Conservation (phyloP, 345 rosid genomes). For the Salix caprea region DNA sequence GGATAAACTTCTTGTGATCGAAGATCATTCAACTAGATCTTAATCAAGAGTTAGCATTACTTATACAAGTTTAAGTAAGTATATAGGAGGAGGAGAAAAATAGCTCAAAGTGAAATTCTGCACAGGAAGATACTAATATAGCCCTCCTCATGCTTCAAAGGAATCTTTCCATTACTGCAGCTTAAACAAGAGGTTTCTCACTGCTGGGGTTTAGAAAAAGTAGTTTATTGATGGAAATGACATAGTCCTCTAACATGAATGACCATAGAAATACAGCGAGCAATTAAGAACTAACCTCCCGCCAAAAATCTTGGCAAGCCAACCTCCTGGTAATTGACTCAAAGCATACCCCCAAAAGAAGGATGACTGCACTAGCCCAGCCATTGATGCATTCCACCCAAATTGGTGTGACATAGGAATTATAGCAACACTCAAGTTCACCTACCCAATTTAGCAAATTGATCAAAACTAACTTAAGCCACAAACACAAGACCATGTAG, state of each 20-base stretch:
- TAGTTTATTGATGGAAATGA: neutral
- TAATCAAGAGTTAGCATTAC: neutral
- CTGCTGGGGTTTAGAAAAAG: neutral
- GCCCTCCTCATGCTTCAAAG: neutral
- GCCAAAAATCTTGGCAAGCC: conserved; percentile 88
- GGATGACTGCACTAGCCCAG: conserved; percentile 89
- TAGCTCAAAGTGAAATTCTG: neutral
- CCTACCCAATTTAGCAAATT: conserved; percentile 41
- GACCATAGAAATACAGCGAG: neutral
- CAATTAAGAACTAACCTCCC: conserved; percentile 61
- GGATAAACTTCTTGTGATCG: neutral
- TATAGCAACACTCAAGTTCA: conserved; percentile 89
- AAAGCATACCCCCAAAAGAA: conserved; percentile 96
- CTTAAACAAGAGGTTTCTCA: neutral
- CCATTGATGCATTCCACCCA: conserved; percentile 82
- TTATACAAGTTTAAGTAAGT: neutral
- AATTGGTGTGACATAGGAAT: conserved; percentile 96
- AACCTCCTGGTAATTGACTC: conserved; percentile 94
- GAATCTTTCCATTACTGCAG: neutral
- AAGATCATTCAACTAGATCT: neutral
- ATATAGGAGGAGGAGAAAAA: neutral
- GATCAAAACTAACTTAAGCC: neutral
- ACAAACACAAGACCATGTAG: neutral
- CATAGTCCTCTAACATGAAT: neutral
- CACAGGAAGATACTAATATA: neutral